Evolutionary conservation across 1,139 yeast genomes (phyloP).

Genomic region (Magnusiomyces tetraspermus): DNA sequence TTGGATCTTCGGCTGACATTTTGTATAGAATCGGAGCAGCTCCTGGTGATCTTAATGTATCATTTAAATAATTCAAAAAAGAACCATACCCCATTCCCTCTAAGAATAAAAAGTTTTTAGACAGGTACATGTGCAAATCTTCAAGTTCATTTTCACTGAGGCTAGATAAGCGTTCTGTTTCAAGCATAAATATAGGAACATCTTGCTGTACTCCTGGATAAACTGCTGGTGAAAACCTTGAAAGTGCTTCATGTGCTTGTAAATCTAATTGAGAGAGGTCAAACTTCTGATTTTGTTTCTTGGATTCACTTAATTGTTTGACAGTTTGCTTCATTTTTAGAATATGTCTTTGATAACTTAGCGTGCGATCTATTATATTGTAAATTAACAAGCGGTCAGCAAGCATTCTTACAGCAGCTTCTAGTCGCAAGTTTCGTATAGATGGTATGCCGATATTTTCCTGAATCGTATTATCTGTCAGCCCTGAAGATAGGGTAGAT

Average conservation of each 20-base stretch:
- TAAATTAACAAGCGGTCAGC: constrained; percentile 24
- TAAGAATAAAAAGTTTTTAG: background rate
- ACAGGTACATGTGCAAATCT: constrained; percentile 1
- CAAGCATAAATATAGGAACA: background rate
- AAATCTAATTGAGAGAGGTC: background rate
- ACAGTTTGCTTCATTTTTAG: constrained; percentile 5
- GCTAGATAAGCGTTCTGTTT: background rate
- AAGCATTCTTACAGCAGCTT: constrained; percentile 25
- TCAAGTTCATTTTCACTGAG: background rate
- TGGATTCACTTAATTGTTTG: background rate
- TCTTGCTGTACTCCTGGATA: background rate
- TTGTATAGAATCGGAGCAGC: background rate
- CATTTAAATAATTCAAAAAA: background rate
- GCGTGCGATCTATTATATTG: constrained; percentile 20
- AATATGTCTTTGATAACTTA: constrained; percentile 10
- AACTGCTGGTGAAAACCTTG: background rate
- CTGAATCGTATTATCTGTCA: background rate
- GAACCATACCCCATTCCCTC: background rate
- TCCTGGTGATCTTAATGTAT: background rate
- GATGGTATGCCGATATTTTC: constrained; percentile 20
- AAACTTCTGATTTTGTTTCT: background rate
- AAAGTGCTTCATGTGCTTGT: background rate
- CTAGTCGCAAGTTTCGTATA: constrained; percentile 20
- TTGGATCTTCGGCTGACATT: background rate
- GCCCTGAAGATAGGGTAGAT: background rate